These are phyloP conservation scores for Rhodofomes roseus DNA, from an alignment of 1,284 basidiomycete species.

Conservation along the genomic window DNA sequence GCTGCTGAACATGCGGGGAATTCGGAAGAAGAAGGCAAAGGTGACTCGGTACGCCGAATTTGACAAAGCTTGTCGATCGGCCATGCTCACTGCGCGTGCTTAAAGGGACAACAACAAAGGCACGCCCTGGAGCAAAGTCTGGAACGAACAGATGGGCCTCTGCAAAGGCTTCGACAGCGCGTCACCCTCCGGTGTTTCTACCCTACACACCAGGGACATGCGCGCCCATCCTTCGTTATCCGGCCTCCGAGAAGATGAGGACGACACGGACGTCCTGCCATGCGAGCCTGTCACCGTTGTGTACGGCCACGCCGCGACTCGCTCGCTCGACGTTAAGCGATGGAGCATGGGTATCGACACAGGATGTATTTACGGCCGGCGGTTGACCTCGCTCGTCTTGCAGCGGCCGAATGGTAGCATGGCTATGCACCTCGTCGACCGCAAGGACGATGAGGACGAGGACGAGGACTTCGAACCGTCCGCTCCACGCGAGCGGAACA, in stretches of 20 bases:
- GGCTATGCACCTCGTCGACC: background rate
- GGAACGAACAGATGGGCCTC: constrained; percentile 67
- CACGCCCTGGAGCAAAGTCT: constrained; percentile 69
- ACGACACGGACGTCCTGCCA: constrained; percentile 31
- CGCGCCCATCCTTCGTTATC: background rate
- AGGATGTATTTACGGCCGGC: constrained; percentile 69
- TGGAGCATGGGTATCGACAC: constrained; percentile 82
- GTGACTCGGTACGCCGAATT: constrained; percentile 48
- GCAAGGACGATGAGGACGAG: constrained; percentile 24
- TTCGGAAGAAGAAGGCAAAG: constrained; percentile 48
- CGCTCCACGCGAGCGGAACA: background rate
- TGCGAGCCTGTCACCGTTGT: constrained; percentile 78
- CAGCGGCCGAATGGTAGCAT: constrained; percentile 19
- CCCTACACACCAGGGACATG: background rate
- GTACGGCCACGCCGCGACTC: constrained; percentile 77
- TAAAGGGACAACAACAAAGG: constrained; percentile 49
- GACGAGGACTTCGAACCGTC: constrained; percentile 15
- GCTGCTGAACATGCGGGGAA: constrained; percentile 71
- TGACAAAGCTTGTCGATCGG: too few species aligned
- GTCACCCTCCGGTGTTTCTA: constrained; percentile 2
- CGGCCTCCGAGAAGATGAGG: constrained; percentile 6
- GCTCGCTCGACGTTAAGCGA: constrained; percentile 73
- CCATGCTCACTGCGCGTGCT: background rate
- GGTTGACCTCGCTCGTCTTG: constrained; percentile 59
- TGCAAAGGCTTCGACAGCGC: constrained; percentile 51